Conservation (phyloP, 2,329 filamentous ascomycete genomes). For the Exophiala dermatitidis region DNA sequence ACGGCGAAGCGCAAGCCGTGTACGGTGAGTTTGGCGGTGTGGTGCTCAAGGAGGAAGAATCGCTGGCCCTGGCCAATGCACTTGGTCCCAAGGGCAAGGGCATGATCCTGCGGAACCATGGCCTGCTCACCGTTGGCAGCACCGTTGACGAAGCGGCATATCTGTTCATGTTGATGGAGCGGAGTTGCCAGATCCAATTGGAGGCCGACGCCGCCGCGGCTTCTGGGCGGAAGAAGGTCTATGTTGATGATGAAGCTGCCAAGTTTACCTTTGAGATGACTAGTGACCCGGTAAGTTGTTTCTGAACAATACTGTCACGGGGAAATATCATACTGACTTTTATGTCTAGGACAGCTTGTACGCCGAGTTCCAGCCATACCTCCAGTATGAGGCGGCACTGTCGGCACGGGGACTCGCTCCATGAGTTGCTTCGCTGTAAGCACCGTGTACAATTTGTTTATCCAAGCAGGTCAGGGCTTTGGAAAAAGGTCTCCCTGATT, state of each 20-base stretch:
- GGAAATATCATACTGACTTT: background rate
- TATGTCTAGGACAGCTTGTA: background rate
- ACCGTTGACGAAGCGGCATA: conserved; percentile 71
- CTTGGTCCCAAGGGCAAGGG: conserved; percentile 54
- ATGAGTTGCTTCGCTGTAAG: background rate
- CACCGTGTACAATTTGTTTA: too few relatives aligned
- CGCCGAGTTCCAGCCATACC: background rate
- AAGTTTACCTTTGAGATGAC: background rate
- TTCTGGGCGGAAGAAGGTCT: conserved; percentile 7
- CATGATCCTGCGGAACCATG: conserved; percentile 64
- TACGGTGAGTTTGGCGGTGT: conserved; percentile 60
- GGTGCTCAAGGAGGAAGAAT: conserved; percentile 58
- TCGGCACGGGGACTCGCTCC: background rate
- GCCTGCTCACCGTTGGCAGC: conserved; percentile 60
- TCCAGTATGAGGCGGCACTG: background rate
- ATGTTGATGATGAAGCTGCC: background rate
- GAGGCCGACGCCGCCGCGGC: conserved; percentile 55
- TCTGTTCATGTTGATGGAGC: conserved; percentile 61
- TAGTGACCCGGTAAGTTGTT: background rate
- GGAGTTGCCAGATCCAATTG: conserved; percentile 61
- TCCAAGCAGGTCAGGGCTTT: background rate
- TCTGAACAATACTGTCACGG: background rate
- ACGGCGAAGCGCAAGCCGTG: conserved; percentile 53
- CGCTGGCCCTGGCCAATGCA: conserved; percentile 54
- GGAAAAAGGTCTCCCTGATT: background rate